Base-by-base conservation (phyloP, 164 flowering plant genomes). In the Tetracentron sinense region DNA sequence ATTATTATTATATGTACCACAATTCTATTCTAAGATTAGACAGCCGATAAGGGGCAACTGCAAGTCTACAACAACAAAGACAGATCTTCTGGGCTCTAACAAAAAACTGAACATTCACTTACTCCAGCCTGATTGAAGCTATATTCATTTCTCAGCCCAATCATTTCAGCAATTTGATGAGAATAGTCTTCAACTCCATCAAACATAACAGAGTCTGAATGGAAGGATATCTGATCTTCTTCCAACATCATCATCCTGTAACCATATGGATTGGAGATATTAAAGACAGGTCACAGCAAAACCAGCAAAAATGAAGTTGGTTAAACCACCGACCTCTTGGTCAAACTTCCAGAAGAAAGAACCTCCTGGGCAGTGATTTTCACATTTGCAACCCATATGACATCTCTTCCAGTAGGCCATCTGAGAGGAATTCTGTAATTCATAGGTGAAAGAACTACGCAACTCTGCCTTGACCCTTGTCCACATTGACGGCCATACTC, bases 131-230 rank as follows among this genome's bases (percentile, higher is more conserved):
- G 80, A 57, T 73, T 59, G 61, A 95, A 85, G 67, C 79, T 72
- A 50, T 95, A 88, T 67, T 85, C 94, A 72, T 81, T 95, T 70
- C 90, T 78, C 60, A 95, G 75, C 49, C 96, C 98, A 61, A 95
- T 90, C 97, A 95, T 95, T 78, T 88, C 94, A 27, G 99, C 99
- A 78, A 95, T 90, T 80, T 92, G 99, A 81, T 90, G 98, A 0
- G 99, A 83, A 72, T 95, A 95, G 69, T 95, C 99, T 80, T 95
- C 97, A 51, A 95, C 75, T 11, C 90, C 92, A 75, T 92, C 98
- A 75, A 81, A 84, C 71, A 76, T 83, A 23, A 69, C 77, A 30
- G 94, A 83, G 56, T 81, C 94, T 22, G 98, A 87, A 31, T 85
- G 87, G 50, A 95, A 95, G 10, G 99, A 88, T 38, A 95, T 87